Percentiles rank a stretch among this genome's conserved stretches.
Conservation (phyloP, 305 asterid genomes). For the Fraxinus paxiana region DNA sequence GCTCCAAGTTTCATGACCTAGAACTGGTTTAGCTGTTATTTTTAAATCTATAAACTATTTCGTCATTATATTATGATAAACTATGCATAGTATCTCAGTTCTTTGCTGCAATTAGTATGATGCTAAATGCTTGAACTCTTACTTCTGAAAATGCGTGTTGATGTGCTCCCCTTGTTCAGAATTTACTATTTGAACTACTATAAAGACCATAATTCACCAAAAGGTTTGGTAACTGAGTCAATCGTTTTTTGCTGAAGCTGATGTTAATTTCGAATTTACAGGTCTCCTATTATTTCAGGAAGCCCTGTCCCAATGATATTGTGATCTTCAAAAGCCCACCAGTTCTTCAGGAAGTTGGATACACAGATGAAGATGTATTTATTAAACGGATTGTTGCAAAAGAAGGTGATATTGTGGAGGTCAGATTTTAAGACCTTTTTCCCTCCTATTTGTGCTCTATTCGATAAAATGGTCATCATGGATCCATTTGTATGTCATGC, state of each 20-base stretch:
- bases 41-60: background rate
- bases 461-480: background rate
- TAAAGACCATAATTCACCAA: background rate
- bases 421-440: conserved; percentile 26
- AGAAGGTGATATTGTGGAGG: conserved; percentile 96
- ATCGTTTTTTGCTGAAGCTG: background rate
- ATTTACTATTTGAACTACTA: background rate
- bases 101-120: background rate
- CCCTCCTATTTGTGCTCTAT: background rate
- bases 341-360: conserved; percentile 93
- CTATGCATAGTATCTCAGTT: background rate
- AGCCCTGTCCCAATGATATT: conserved; percentile 87
- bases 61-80: background rate
- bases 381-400: conserved; percentile 90
- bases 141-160: background rate
- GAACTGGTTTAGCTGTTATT: background rate
- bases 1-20: background rate
- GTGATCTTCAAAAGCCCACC: conserved; percentile 96
- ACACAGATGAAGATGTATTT: conserved; percentile 90
- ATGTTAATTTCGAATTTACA: conserved; percentile 30
- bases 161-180: conserved; percentile 1
- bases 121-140: background rate
- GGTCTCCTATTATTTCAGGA: conserved; percentile 86
- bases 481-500: background rate
- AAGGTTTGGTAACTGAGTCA: background rate